Conservation (phyloP, 768 basidiomycete species). For the Rubroboletus pulcherrimus region DNA sequence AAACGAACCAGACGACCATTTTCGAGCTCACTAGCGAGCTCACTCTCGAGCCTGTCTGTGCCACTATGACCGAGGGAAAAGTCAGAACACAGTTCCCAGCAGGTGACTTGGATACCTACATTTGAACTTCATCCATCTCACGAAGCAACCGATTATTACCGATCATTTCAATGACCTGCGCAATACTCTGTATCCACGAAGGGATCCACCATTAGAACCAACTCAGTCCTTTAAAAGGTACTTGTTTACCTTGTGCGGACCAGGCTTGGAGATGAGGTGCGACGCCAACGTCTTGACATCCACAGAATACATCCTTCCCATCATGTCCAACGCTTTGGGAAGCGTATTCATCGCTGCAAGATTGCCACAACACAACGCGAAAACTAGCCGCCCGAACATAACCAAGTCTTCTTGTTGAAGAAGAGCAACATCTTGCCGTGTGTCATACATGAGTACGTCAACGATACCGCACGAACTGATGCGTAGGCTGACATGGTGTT, state of each 20-base stretch:
- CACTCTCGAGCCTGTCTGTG: conserved; percentile 75
- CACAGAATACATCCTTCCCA: conserved; percentile 68
- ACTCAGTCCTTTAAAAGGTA: background rate
- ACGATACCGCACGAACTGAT: conserved; percentile 83
- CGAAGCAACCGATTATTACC: conserved; percentile 56
- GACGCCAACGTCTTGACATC: conserved; percentile 81
- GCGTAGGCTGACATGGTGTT: conserved; percentile 53
- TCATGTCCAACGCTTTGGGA: conserved; percentile 72
- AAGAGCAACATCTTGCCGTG: conserved; percentile 51
- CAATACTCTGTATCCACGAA: conserved; percentile 52
- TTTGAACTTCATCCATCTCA: conserved; percentile 82
- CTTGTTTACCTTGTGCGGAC: conserved; percentile 52
- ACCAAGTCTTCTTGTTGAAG: conserved; percentile 87
- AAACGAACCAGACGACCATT: conserved; percentile 89
- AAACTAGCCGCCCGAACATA: conserved; percentile 81
- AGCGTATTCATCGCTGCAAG: conserved; percentile 52
- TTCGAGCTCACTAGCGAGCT: conserved; percentile 86
- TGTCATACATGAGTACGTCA: conserved; percentile 79
- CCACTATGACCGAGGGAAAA: conserved; percentile 46
- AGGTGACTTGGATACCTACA: conserved; percentile 42
- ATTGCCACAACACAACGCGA: conserved; percentile 74
- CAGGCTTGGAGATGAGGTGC: conserved; percentile 72
- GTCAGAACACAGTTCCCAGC: background rate
- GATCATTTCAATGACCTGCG: conserved; percentile 78
- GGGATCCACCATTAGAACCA: background rate